Evolutionary conservation across 2,329 filamentous ascomycete species (phyloP).

Genomic region (Aspergillus tanneri): DNA sequence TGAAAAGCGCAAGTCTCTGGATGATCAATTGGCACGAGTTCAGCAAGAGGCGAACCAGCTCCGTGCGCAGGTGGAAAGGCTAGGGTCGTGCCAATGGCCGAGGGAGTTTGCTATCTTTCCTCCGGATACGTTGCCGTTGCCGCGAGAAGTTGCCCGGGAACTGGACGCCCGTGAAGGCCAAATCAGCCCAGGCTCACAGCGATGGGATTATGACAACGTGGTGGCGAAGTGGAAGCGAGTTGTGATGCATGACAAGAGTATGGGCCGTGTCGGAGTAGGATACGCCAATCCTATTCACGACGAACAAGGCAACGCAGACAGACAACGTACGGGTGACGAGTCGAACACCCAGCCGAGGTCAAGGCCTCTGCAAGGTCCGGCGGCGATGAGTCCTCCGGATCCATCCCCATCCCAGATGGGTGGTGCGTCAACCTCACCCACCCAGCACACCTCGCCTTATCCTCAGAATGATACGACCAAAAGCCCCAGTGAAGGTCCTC

Average conservation of each 20-base stretch:
- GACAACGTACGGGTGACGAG: slow-evolving; percentile 13
- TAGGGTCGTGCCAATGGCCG: slow-evolving; percentile 50
- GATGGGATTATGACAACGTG: slow-evolving; percentile 51
- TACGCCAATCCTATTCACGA: slow-evolving; percentile 23
- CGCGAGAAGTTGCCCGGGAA: slow-evolving; percentile 40
- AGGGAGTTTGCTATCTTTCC: slow-evolving; percentile 50
- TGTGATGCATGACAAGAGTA: slow-evolving; percentile 46
- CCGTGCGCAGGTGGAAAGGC: slow-evolving; percentile 48
- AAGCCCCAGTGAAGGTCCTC: slow-evolving; percentile 22
- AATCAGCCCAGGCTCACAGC: slow-evolving; percentile 34
- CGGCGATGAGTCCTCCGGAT: slow-evolving; percentile 27
- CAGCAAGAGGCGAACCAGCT: slow-evolving; percentile 51
- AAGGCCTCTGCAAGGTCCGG: slow-evolving; percentile 17
- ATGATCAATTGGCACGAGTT: slow-evolving; percentile 44
- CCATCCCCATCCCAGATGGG: no score
- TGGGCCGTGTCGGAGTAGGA: slow-evolving; percentile 40
- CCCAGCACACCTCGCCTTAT: slow-evolving; percentile 33
- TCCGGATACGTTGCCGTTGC: slow-evolving; percentile 44
- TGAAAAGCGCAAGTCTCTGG: slow-evolving; percentile 45
- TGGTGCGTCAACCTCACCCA: slow-evolving; percentile 26
- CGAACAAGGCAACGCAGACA: slow-evolving; percentile 15
- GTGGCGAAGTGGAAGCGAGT: slow-evolving; percentile 51
- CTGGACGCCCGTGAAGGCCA: slow-evolving; percentile 37
- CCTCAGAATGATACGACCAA: slow-evolving; percentile 27
- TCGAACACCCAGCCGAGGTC: slow-evolving; percentile 4